Conservation (phyloP, 2,329 filamentous ascomycete species). For the Orbilia quercus region DNA sequence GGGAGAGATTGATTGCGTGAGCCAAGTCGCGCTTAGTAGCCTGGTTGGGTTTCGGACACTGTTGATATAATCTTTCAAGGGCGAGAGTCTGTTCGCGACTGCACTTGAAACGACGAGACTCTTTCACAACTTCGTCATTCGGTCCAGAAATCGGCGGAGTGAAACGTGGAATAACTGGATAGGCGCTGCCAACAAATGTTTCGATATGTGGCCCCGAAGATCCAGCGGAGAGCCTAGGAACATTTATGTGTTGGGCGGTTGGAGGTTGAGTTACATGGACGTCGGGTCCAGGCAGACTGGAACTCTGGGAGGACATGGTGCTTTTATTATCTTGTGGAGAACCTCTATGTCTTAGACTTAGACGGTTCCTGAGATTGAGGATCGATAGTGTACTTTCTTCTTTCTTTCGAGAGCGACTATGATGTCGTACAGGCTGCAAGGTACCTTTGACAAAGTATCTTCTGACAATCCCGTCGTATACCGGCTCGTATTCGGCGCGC, state of each 20-base stretch:
- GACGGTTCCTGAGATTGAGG: constrained; percentile 35
- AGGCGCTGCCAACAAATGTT: constrained; percentile 42
- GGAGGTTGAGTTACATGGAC: constrained; percentile 40
- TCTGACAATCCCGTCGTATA: constrained; percentile 15
- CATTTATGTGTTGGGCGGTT: constrained; percentile 51
- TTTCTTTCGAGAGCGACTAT: constrained; percentile 34
- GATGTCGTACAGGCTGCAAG: constrained; percentile 53
- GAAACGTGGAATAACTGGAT: constrained; percentile 50
- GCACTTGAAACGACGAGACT: constrained; percentile 54
- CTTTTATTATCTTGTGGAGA: constrained; percentile 51
- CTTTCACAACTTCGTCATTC: constrained; percentile 48
- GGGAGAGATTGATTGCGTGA: constrained; percentile 50
- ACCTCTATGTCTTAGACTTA: constrained; percentile 39
- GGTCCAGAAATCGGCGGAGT: constrained; percentile 51
- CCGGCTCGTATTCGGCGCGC: constrained; percentile 33
- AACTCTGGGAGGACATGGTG: constrained; percentile 38
- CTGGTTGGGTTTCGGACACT: constrained; percentile 53
- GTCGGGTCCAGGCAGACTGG: constrained; percentile 39
- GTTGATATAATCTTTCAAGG: constrained; percentile 53
- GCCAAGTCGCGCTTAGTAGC: constrained; percentile 50
- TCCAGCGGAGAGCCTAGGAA: constrained; percentile 28
- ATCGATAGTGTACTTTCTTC: constrained; percentile 27
- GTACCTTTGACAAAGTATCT: constrained; percentile 30
- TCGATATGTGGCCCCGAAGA: constrained; percentile 43
- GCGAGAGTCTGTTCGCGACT: constrained; percentile 54